Conservation (phyloP, 1,284 basidiomycete species). For the Heterobasidion annosum region DNA sequence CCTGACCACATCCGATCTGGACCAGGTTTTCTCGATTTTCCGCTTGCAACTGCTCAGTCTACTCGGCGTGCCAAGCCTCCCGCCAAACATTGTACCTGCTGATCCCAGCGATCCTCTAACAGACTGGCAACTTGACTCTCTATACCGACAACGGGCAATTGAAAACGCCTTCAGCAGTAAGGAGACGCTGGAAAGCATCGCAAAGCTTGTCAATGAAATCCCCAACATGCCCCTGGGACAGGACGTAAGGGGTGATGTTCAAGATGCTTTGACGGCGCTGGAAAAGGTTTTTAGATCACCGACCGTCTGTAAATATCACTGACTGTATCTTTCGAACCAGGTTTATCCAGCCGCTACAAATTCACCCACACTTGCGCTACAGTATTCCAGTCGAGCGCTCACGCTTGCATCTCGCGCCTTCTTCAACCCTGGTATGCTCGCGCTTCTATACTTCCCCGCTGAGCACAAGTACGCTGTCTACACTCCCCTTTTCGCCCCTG, state of each 20-base stretch:
- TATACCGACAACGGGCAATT: constrained; percentile 61
- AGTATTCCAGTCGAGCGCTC: constrained; percentile 59
- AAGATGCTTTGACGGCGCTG: constrained; percentile 59
- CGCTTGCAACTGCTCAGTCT: constrained; percentile 67
- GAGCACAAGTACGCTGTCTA: constrained; percentile 96
- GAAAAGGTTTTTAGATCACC: constrained; percentile 40
- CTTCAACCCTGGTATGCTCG: constrained; percentile 95
- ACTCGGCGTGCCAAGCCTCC: constrained; percentile 69
- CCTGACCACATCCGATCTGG: constrained; percentile 37
- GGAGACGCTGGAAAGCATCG: constrained; percentile 75
- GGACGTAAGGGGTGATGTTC: constrained; percentile 67
- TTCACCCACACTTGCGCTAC: constrained; percentile 42
- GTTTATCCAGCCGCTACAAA: constrained; percentile 30
- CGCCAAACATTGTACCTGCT: constrained; percentile 27
- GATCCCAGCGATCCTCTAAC: constrained; percentile 28
- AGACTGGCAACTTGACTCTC: constrained; percentile 73
- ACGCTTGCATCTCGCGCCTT: constrained; percentile 82
- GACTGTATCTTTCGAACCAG: constrained; percentile 18
- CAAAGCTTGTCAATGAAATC: constrained; percentile 76
- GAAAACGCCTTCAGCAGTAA: constrained; percentile 65
- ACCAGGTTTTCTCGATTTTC: constrained; percentile 63
- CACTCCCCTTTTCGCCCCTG: constrained; percentile 84
- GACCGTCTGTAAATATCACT: background rate
- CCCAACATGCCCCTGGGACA: constrained; percentile 84
- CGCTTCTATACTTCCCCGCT: constrained; percentile 91